Conservation (phyloP, 2,329 filamentous ascomycete genomes). For the Diaporthe sp. region DNA sequence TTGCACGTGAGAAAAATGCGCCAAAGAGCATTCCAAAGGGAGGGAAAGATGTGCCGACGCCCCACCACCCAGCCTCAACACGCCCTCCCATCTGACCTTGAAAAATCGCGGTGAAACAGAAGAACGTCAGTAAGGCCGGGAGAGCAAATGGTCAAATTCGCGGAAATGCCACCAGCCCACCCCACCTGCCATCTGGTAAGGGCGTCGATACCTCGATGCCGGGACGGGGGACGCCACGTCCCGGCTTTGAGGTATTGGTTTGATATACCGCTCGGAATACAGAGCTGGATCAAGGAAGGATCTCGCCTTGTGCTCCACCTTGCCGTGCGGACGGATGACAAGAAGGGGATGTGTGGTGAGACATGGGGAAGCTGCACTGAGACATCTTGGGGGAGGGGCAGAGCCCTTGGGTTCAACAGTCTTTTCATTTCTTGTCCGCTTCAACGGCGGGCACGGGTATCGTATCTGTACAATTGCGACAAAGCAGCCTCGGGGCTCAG, state of each 20-base stretch:
- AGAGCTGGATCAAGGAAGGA: constrained; percentile 78
- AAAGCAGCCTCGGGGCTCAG: not conserved
- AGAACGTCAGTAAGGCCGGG: constrained; percentile 46
- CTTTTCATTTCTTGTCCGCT: constrained; percentile 33
- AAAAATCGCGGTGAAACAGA: constrained; percentile 37
- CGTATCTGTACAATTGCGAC: constrained; percentile 36
- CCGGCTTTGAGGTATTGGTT: constrained; percentile 46
- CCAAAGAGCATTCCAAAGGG: not conserved
- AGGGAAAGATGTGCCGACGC: constrained; percentile 39
- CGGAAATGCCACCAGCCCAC: constrained; percentile 49
- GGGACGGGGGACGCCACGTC: constrained; percentile 32
- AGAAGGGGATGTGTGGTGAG: constrained; percentile 20
- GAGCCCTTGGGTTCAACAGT: constrained; percentile 31
- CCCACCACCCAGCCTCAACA: constrained; percentile 41
- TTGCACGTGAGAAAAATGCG: not conserved
- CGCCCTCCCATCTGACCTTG: constrained; percentile 18
- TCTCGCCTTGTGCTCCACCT: constrained; percentile 84
- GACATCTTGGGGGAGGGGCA: constrained; percentile 23
- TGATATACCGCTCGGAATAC: constrained; percentile 81
- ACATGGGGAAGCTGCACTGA: constrained; percentile 38
- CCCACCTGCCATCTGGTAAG: constrained; percentile 48
- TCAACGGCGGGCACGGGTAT: constrained; percentile 32
- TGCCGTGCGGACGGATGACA: constrained; percentile 71
- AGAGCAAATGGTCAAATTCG: constrained; percentile 61
- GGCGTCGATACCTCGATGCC: constrained; percentile 27